A percentile compares a stretch with the other conserved stretches of the same genome.
Evolutionary conservation across 257 asterid genomes (phyloP).

Genomic region (Handroanthus guayacan): DNA sequence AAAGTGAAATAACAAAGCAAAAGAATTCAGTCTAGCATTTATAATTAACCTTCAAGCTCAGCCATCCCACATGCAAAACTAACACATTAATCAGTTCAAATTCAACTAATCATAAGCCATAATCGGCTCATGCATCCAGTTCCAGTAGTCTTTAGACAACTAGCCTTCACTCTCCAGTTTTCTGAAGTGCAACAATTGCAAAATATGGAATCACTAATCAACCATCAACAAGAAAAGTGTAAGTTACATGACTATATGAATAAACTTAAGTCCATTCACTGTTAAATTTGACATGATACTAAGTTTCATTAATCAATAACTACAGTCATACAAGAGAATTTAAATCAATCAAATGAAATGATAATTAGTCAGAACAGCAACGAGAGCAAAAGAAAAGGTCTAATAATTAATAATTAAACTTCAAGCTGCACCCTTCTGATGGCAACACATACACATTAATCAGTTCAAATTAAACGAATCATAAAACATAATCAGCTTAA

Average conservation of each 20-base stretch:
- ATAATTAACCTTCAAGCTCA: no score
- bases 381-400: neutral
- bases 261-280: neutral
- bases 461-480: conserved; percentile 2
- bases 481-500: neutral
- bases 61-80: no score
- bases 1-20: no score
- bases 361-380: neutral
- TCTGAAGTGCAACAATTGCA: conserved; percentile 22
- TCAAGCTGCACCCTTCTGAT: neutral
- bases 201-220: neutral
- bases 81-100: no score
- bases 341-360: neutral
- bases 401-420: neutral
- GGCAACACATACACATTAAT: neutral
- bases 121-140: conserved; percentile 73
- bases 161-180: conserved; percentile 87
- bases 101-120: no score
- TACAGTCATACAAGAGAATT: neutral
- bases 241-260: neutral
- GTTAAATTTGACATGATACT: neutral
- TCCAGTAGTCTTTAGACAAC: conserved; percentile 83
- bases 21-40: no score
- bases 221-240: neutral
- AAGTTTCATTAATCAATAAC: neutral